Conservation (phyloP, 805 yeast species). For the Citeromyces nyonsensis region DNA sequence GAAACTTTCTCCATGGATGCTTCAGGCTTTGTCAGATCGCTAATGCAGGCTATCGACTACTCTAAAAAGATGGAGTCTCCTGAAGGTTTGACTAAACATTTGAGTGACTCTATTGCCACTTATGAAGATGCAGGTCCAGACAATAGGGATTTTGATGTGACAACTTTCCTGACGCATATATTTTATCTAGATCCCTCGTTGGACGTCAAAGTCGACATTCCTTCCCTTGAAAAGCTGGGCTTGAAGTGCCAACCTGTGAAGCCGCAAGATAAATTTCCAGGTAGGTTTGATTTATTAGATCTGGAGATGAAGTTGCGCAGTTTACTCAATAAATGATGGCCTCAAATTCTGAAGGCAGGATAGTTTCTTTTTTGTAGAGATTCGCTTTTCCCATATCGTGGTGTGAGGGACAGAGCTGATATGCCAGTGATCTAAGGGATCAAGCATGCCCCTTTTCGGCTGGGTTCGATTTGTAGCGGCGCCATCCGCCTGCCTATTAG, state of each 20-base stretch:
- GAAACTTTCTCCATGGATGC: constrained; percentile 66
- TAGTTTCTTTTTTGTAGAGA: no score
- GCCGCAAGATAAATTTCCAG: constrained; percentile 9
- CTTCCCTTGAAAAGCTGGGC: constrained; percentile 21
- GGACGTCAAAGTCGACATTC: constrained; percentile 32
- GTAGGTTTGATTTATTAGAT: constrained; percentile 24
- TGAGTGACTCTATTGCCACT: background rate
- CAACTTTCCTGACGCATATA: constrained; percentile 45
- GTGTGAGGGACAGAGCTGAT: no score
- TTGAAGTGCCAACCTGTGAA: constrained; percentile 28
- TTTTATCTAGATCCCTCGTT: constrained; percentile 32
- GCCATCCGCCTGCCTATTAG: no score
- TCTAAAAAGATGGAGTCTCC: constrained; percentile 14
- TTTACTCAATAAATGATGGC: background rate
- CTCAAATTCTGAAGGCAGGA: background rate
- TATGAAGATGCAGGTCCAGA: background rate
- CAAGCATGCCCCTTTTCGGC: no score
- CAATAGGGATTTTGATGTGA: constrained; percentile 14
- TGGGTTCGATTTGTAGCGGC: no score
- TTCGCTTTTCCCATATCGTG: no score
- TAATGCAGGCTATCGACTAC: constrained; percentile 40
- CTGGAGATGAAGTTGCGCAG: constrained; percentile 14
- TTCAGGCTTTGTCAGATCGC: constrained; percentile 34
- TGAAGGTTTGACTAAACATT: background rate
- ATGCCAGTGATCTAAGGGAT: no score